Evolutionary conservation across 768 basidiomycete genomes (phyloP), one percentile per base, ranked within the genome.

Genomic region (Pleurotus citrinopileatus): DNA sequence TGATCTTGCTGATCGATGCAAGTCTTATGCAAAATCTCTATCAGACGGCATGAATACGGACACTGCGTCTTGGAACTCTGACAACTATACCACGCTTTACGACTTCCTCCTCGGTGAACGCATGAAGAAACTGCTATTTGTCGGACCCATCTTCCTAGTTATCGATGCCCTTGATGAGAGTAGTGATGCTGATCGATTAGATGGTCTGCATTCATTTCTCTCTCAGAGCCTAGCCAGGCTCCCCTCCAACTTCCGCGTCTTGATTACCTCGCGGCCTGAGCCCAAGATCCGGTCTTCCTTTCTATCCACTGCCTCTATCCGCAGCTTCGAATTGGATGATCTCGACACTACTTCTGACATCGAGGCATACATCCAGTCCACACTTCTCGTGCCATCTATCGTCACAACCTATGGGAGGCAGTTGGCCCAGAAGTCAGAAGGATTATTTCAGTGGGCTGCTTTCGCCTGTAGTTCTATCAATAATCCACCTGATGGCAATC

Each of bases 131-230:
- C 13, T 34, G 15, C 9, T 23, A 20, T 38, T 48, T 27, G 32
- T 40, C 22, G 47, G 54, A 12, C 54, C 54, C 13, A 17, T 55
- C 15, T 3, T 55, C 10, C 26, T 55, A 2, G 58, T 65, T 9
- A 60, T 65, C 22, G 64, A 65, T 59, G 64, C 64, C 3, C 52
- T 65, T 12, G 60, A 65, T 42, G 60, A 65, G 42, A 56, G 57
- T 2, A 54, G 42, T 17, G 55, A 57, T 36, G 42, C 50, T 10
- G 59, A 60, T n/a, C 6, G 7, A 6, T 6, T 6, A 7, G 19
- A 13, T 17, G 38, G 38, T 5, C 28, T 61, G 5, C 52, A 60
- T 36, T 12, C 25, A 12, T 53, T 63, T 29, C 58, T 65, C 15
- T 32, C 56, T 12, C 34, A 56, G 17, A 47, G 57, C 25, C 42